Evolutionary conservation across 768 basidiomycete species (phyloP).

Genomic region (Xerocomellus amylosporus): DNA sequence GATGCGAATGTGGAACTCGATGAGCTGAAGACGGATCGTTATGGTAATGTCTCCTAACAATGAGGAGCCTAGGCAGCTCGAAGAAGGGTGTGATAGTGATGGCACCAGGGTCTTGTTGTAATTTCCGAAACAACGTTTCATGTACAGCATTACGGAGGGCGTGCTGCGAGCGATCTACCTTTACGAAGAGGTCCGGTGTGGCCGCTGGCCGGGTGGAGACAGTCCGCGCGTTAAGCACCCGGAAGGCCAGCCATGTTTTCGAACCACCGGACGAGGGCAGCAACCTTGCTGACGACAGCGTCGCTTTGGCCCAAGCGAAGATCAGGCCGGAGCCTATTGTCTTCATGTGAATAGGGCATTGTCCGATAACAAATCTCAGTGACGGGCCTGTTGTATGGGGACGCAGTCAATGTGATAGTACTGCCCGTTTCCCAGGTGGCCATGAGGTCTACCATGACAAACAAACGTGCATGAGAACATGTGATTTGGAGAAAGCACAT

Average conservation of each 20-base stretch:
- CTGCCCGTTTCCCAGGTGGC: conserved; percentile 44
- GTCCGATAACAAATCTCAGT: conserved; percentile 76
- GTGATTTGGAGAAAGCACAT: conserved; percentile 9
- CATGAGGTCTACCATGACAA: conserved; percentile 46
- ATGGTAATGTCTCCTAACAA: conserved; percentile 10
- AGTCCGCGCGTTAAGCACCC: conserved; percentile 11
- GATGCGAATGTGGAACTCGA: conserved; percentile 11
- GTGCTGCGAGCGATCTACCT: conserved; percentile 11
- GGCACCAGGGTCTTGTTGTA: conserved; percentile 10
- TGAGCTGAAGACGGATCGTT: conserved; percentile 13
- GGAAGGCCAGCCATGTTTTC: conserved; percentile 65
- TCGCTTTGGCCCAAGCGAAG: conserved; percentile 69
- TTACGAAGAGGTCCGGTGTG: conserved; percentile 6
- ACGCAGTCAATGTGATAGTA: conserved; percentile 59
- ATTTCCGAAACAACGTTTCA: conserved; percentile 30
- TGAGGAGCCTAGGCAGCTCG: conserved; percentile 17
- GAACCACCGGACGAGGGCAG: conserved; percentile 67
- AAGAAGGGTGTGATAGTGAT: conserved; percentile 22
- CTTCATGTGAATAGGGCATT: conserved; percentile 61
- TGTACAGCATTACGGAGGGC: conserved; percentile 19
- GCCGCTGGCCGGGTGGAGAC: conserved; percentile 13
- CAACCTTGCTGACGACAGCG: conserved; percentile 63
- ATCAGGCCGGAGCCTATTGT: conserved; percentile 66
- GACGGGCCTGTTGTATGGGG: conserved; percentile 59
- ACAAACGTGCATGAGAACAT: conserved; percentile 18